A percentile compares a stretch with the other conserved stretches of the same genome.
phyloP scores from a whole-genome alignment of 202 grass and related monocot species.

The Schoenoplectus tabernaemontani region DNA sequence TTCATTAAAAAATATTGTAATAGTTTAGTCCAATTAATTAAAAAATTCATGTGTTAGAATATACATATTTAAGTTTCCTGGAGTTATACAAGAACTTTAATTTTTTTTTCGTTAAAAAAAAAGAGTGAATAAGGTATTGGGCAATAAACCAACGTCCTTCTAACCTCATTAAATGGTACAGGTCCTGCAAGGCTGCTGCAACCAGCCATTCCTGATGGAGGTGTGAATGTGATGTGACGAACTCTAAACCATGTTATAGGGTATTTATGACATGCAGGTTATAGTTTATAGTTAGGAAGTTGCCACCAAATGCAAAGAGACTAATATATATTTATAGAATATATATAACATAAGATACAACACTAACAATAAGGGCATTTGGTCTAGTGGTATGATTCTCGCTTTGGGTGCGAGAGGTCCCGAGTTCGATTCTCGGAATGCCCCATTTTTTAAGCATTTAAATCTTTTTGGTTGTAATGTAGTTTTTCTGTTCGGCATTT shows the following conservation, averaged over 20 bases:
- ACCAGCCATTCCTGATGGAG: background rate
- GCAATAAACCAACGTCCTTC: background rate
- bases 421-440: slow-evolving; percentile 98
- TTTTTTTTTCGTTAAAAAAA: no score
- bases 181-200: background rate
- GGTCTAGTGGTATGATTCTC: slow-evolving; percentile 99
- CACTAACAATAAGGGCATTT: slow-evolving; percentile 41
- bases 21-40: no score
- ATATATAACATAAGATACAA: no score
- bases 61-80: no score
- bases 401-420: slow-evolving; percentile 99
- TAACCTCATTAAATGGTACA: background rate
- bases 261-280: background rate
- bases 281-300: background rate
- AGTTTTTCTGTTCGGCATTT: no score
- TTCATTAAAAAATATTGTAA: no score
- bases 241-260: background rate
- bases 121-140: no score
- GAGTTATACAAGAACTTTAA: no score
- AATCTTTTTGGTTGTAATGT: no score
- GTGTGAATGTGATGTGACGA: background rate
- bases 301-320: background rate
- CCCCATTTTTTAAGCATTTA: slow-evolving; percentile 19
- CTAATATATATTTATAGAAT: no score
- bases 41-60: no score